Evolutionary conservation across 176 grass and related monocot species (phyloP).

Genomic region (Avena sativa): DNA sequence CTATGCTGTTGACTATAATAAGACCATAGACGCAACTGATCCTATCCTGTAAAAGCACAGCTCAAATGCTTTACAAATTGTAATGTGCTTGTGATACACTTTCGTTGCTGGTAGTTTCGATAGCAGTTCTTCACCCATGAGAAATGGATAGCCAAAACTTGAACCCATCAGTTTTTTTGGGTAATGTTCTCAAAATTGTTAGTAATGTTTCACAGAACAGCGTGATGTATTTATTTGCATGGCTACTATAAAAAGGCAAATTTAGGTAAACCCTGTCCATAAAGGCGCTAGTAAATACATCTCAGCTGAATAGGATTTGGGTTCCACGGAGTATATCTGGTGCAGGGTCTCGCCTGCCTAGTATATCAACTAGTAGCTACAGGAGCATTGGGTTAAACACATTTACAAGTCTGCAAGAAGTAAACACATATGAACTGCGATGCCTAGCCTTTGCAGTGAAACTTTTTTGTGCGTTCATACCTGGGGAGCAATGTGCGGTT

Average conservation of each 20-base stretch:
- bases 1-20: not conserved
- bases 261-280: not conserved
- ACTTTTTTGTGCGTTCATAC: constrained; percentile 46
- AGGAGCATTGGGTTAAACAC: not conserved
- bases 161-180: not conserved
- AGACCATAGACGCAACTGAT: not conserved
- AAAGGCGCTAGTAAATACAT: not conserved
- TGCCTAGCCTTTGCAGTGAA: not conserved
- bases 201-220: not conserved
- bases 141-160: not conserved
- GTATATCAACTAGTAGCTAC: not conserved
- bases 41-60: not conserved
- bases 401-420: constrained; percentile 18
- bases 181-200: not conserved
- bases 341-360: not conserved
- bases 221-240: not conserved
- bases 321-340: not conserved
- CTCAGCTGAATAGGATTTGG: not conserved
- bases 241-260: not conserved
- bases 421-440: constrained; percentile 18
- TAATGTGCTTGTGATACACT: not conserved
- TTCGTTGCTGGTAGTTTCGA: not conserved
- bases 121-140: not conserved
- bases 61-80: constrained; percentile 2
- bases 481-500: constrained; percentile 67